Conservation (phyloP, 2,329 filamentous ascomycete species). For the Trichoderma oligosporum region DNA sequence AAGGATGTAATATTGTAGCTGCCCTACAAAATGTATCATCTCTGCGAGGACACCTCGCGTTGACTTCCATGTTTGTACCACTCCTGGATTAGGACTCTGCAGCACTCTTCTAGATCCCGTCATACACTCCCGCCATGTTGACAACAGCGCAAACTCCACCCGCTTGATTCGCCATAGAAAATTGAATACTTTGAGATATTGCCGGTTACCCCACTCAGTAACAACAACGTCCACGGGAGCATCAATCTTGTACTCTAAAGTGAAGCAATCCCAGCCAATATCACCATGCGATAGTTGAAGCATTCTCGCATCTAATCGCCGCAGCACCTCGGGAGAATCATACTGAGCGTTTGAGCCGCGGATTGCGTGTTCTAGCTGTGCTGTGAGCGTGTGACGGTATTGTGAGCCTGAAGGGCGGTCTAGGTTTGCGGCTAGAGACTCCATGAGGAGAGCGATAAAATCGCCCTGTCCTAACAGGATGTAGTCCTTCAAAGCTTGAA, state of each 20-base stretch:
- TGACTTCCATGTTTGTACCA: slow-evolving; percentile 80
- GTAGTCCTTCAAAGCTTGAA: slow-evolving; percentile 89
- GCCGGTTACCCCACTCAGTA: slow-evolving; percentile 89
- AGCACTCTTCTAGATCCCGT: slow-evolving; percentile 91
- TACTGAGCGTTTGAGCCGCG: slow-evolving; percentile 96
- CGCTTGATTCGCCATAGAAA: slow-evolving; percentile 98
- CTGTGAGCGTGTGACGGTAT: slow-evolving; percentile 92
- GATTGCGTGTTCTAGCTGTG: slow-evolving; percentile 96
- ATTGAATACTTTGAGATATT: slow-evolving; percentile 99
- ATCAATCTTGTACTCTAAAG: slow-evolving; percentile 96
- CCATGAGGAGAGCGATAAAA: slow-evolving; percentile 96
- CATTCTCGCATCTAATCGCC: slow-evolving; percentile 95
- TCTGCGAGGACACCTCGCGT: slow-evolving; percentile 87
- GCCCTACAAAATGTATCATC: slow-evolving; percentile 97
- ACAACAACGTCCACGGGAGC: slow-evolving; percentile 95
- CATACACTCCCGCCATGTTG: slow-evolving; percentile 93
- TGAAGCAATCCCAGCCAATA: slow-evolving; percentile 99
- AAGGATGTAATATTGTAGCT: slow-evolving; percentile 96
- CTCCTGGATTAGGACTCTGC: slow-evolving; percentile 63
- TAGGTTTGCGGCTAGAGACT: slow-evolving; percentile 86
- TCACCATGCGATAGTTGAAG: slow-evolving; percentile 93
- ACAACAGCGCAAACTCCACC: slow-evolving; percentile 88
- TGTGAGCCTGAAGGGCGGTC: slow-evolving; percentile 95
- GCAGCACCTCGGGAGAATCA: slow-evolving; percentile 85
- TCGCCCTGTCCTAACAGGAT: slow-evolving; percentile 92